Evolutionary conservation across 2,329 filamentous ascomycete species (phyloP), one percentile per base, ranked within the genome.

Genomic region (Sporothrix schenckii): DNA sequence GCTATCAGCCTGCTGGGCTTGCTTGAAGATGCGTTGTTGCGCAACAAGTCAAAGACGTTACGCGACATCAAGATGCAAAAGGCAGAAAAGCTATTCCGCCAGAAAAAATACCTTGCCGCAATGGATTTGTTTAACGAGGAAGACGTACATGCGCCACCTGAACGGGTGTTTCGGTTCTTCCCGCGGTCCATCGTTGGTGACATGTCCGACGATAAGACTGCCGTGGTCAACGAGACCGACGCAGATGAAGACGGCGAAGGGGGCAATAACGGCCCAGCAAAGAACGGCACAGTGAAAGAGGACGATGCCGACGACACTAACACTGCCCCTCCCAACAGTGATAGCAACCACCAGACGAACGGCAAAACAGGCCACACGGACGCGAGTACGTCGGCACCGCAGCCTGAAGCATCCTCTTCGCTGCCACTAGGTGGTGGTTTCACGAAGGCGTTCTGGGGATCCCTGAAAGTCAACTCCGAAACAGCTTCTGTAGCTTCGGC

Each of bases 41-140:
- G 88, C 61, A 88, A 97, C 79, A 99, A 99, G 80, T 84, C 86
- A 10, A 89, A 91, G 66, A 90, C 92, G 11, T 84, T 97, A 72
- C 88, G 94, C 39, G 91, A 96, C 75, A 89, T 96, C 75, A 96
- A 94, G 81, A 95, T 97, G 82, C 86, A 91, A 74, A 99, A 99
- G 78, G 95, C 94, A 0, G 92, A 97, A 78, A 82, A 85, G 16
- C 82, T 98, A 4, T 99, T 99, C 76, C 88, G 89, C 71, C 84
- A 92, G 74, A 91, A 89, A 75, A 96, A 91, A 77, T 99, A 94
- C 77, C 87, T 90, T 52, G 90, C 93, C 66, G 91, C 94, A 1
- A 86, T 99, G 81, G 94, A 98, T 75, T 81, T 99, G 1, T 98
- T 98, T 80, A 89, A 88, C 68, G 87, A 88, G 74, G 92, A 92